Percentiles rank a stretch among this genome's conserved stretches.
Evolutionary conservation across 352 stramenopile species (phyloP).

Genomic region (Poterioochromonas sp.): DNA sequence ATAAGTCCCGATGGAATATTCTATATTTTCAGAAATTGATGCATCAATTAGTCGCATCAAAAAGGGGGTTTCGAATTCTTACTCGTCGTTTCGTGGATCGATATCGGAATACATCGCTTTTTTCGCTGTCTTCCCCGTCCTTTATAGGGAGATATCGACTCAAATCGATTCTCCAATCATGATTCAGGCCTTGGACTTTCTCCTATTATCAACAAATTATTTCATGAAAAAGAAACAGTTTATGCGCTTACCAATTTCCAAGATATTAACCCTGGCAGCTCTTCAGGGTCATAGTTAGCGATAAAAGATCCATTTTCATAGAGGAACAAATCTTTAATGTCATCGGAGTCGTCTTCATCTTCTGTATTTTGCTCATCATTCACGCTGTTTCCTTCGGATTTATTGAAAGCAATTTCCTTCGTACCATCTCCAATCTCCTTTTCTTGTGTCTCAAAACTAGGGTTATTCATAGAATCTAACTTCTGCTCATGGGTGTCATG

Average conservation of each 20-base stretch:
- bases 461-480: too few relatives aligned
- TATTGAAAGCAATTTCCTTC: too few relatives aligned
- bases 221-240: background rate
- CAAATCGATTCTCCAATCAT: background rate
- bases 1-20: background rate
- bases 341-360: too few relatives aligned
- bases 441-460: too few relatives aligned
- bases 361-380: too few relatives aligned
- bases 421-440: too few relatives aligned
- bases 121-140: background rate
- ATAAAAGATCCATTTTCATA: too few relatives aligned
- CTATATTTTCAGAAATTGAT: background rate
- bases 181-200: background rate
- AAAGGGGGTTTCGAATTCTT: background rate
- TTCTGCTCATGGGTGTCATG: too few relatives aligned
- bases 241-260: background rate
- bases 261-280: background rate
- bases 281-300: background rate
- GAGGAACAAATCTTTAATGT: too few relatives aligned
- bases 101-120: background rate
- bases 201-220: background rate
- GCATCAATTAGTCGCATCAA: background rate
- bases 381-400: too few relatives aligned
- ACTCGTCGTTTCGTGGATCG: conserved; percentile 1
- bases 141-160: background rate